Conservation (phyloP, 2,329 filamentous ascomycete species). For the Neofusicoccum laricinum region DNA sequence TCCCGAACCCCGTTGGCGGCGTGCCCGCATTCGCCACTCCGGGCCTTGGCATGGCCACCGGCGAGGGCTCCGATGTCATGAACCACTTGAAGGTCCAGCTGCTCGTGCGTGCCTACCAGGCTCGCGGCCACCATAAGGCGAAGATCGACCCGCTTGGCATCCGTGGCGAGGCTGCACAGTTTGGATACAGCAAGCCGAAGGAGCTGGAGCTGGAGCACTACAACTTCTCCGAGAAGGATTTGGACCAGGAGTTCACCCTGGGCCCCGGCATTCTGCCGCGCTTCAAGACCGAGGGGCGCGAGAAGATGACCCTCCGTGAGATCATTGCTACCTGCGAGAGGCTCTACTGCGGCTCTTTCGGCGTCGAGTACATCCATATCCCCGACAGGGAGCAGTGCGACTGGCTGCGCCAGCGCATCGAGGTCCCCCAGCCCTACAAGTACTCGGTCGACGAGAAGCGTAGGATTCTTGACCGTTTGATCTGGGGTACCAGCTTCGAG, state of each 20-base stretch:
- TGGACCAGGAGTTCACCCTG: constrained; percentile 86
- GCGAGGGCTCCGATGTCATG: constrained; percentile 76
- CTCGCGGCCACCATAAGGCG: constrained; percentile 96
- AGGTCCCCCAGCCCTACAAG: constrained; percentile 92
- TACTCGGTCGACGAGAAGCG: constrained; percentile 99
- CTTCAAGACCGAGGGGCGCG: constrained; percentile 81
- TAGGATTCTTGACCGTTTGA: constrained; percentile 91
- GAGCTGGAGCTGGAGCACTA: constrained; percentile 93
- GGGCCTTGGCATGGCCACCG: constrained; percentile 62
- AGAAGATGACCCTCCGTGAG: constrained; percentile 95
- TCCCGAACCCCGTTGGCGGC: constrained; percentile 76
- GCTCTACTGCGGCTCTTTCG: constrained; percentile 96
- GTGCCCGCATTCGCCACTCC: constrained; percentile 69
- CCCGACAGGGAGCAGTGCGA: constrained; percentile 96
- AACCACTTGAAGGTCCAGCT: constrained; percentile 99
- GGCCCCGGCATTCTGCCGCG: constrained; percentile 93
- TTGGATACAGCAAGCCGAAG: constrained; percentile 83
- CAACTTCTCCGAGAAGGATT: constrained; percentile 88
- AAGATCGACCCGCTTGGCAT: constrained; percentile 96
- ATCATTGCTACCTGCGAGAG: constrained; percentile 91
- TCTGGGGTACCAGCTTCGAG: constrained; percentile 98
- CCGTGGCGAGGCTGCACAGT: constrained; percentile 77
- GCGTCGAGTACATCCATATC: constrained; percentile 98
- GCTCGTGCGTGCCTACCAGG: constrained; percentile 94
- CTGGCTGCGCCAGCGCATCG: constrained; percentile 92